A percentile compares a stretch with the other conserved stretches of the same genome.
These are phyloP conservation scores for Penicillium herquei DNA, from an alignment of 495 filamentous ascomycete genomes.

Conservation along the genomic window DNA sequence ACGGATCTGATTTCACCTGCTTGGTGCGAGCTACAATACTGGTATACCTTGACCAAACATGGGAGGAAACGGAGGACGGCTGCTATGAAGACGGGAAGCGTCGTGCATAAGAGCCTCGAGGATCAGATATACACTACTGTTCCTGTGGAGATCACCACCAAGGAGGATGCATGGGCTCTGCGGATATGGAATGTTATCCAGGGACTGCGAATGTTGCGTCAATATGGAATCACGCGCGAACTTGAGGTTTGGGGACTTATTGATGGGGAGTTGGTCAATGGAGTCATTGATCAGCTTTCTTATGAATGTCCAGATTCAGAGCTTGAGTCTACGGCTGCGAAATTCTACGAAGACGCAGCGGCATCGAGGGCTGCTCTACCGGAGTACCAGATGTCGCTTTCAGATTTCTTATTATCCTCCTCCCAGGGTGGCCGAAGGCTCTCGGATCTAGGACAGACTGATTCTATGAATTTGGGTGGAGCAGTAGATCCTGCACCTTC, in stretches of 20 bases:
- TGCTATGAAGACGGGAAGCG: constrained; percentile 79
- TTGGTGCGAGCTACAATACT: constrained; percentile 96
- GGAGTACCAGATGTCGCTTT: constrained; percentile 55
- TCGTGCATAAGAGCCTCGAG: constrained; percentile 79
- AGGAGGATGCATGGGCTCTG: constrained; percentile 81
- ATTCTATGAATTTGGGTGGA: constrained; percentile 2
- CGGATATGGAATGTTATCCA: constrained; percentile 91
- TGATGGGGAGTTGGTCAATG: constrained; percentile 80
- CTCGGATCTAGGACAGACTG: constrained; percentile 26
- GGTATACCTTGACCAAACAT: constrained; percentile 74
- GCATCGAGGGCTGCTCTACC: constrained; percentile 37
- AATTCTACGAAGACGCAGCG: constrained; percentile 35
- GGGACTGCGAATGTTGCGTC: constrained; percentile 72
- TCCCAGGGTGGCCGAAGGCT: constrained; percentile 38
- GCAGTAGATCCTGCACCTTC: not conserved
- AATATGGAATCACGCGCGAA: constrained; percentile 81
- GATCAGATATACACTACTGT: constrained; percentile 79
- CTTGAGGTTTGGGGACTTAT: constrained; percentile 89
- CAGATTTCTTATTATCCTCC: constrained; percentile 47
- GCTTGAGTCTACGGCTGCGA: constrained; percentile 55
- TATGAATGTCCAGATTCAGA: constrained; percentile 71
- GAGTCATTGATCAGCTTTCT: constrained; percentile 84
- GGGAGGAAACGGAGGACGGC: constrained; percentile 71
- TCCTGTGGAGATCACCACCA: constrained; percentile 64
- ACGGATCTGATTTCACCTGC: constrained; percentile 83